Evolutionary conservation across 2,329 filamentous ascomycete genomes (phyloP).

Genomic region (Curvularia sp.): DNA sequence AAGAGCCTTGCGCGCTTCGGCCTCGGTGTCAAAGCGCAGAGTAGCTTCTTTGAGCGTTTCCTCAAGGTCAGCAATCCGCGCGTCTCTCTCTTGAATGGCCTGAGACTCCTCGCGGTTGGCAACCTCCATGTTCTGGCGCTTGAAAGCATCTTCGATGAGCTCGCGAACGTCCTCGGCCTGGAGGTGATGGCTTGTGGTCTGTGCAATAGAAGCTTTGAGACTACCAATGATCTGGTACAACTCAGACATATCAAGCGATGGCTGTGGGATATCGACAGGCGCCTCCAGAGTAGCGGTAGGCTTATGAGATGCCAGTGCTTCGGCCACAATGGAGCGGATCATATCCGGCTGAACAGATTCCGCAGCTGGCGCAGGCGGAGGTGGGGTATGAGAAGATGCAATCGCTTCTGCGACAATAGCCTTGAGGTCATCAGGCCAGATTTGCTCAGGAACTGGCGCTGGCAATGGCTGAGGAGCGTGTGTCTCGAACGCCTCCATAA

Average conservation of each 20-base stretch:
- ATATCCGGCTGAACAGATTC: conserved; percentile 45
- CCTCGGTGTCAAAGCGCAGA: conserved; percentile 50
- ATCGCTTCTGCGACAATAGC: conserved; percentile 49
- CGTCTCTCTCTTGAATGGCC: conserved; percentile 43
- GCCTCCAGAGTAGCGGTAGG: conserved; percentile 39
- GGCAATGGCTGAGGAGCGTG: conserved; percentile 38
- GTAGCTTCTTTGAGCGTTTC: conserved; percentile 46
- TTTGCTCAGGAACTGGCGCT: conserved; percentile 39
- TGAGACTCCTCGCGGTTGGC: conserved; percentile 41
- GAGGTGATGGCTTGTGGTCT: conserved; percentile 54
- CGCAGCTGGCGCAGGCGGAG: conserved; percentile 26
- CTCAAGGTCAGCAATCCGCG: conserved; percentile 47
- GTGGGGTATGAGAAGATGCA: conserved; percentile 31
- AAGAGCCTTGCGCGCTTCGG: conserved; percentile 52
- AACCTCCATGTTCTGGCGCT: conserved; percentile 43
- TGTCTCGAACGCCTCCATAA: conserved; percentile 41
- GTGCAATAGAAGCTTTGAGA: conserved; percentile 58
- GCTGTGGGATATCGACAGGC: conserved; percentile 46
- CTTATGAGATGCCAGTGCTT: conserved; percentile 45
- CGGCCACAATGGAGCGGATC: conserved; percentile 46
- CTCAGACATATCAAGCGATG: conserved; percentile 51
- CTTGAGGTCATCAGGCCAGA: conserved; percentile 59
- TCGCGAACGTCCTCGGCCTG: conserved; percentile 55
- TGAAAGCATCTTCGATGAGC: conserved; percentile 49
- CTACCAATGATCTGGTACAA: conserved; percentile 58